Conservation (phyloP, 305 asterid genomes). For the Fraxinus paxiana region DNA sequence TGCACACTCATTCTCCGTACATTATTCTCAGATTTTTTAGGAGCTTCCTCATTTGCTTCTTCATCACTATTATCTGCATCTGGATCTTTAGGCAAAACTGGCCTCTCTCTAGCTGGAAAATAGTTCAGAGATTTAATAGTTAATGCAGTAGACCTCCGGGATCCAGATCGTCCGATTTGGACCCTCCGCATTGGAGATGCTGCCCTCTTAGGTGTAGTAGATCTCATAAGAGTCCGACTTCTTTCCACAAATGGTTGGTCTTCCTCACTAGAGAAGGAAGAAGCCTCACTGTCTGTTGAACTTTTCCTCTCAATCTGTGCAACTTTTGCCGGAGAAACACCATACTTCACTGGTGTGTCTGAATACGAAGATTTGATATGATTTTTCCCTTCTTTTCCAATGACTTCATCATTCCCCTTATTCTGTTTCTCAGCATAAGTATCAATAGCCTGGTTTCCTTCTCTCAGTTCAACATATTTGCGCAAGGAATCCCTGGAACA, state of each 20-base stretch:
- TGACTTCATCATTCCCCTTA: conserved; percentile 22
- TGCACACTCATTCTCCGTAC: conserved; percentile 78
- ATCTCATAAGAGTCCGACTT: conserved; percentile 67
- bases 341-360: conserved; percentile 53
- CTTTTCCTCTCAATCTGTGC: conserved; percentile 78
- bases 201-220: conserved; percentile 88
- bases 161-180: conserved; percentile 89
- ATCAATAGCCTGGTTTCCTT: conserved; percentile 27
- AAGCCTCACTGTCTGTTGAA: conserved; percentile 64
- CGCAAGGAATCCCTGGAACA: conserved; percentile 64
- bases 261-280: conserved; percentile 64
- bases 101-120: conserved; percentile 66
- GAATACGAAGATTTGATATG: conserved; percentile 31
- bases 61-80: conserved; percentile 50
- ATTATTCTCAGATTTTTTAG: conserved; percentile 50
- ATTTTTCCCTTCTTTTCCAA: conserved; percentile 33
- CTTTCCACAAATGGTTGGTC: conserved; percentile 63
- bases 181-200: conserved; percentile 98
- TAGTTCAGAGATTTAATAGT: conserved; percentile 71
- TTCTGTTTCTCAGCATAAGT: conserved; percentile 26
- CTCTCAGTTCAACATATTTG: conserved; percentile 47
- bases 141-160: conserved; percentile 84
- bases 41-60: conserved; percentile 50
- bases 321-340: conserved; percentile 85
- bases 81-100: conserved; percentile 43